Evolutionary conservation across 179 eudicot genomes (phyloP).

Genomic region (Sideroxylon spinosum): DNA sequence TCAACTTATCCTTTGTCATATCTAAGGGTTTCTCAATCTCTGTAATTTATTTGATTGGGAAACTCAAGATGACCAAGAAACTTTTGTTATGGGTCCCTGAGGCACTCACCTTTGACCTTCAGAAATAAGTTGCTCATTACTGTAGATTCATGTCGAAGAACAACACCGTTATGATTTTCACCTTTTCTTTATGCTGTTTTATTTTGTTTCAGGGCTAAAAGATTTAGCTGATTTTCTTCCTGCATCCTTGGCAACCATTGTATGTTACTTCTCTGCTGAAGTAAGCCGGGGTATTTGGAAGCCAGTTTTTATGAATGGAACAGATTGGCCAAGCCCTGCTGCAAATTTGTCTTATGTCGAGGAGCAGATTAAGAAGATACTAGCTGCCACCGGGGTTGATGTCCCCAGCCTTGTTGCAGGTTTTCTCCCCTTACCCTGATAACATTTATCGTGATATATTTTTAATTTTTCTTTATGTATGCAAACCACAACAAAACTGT

Average conservation of each 20-base stretch:
- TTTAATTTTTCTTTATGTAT: too few species aligned
- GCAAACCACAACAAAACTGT: too few species aligned
- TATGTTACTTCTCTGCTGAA: constrained; percentile 92
- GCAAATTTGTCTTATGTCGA: constrained; percentile 87
- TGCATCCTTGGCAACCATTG: constrained; percentile 84
- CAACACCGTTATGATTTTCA: not conserved
- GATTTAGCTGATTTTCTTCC: constrained; percentile 94
- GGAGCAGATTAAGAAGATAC: constrained; percentile 84
- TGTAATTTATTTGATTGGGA: not conserved
- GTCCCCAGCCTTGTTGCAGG: constrained; percentile 92
- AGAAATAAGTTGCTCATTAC: not conserved
- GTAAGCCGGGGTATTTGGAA: constrained; percentile 96
- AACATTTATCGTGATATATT: too few species aligned
- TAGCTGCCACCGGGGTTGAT: constrained; percentile 88
- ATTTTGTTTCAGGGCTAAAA: constrained; percentile 63
- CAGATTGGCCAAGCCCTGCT: constrained; percentile 99
- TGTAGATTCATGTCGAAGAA: constrained; percentile 4
- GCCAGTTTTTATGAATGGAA: constrained; percentile 85
- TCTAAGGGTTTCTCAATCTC: not conserved
- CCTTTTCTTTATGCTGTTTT: not conserved
- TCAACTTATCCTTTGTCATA: not conserved
- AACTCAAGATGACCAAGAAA: not conserved
- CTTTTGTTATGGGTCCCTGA: not conserved
- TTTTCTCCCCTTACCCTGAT: constrained; percentile 16
- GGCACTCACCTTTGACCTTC: not conserved